Evolutionary conservation across 2,329 filamentous ascomycete species (phyloP).

Genomic region (Macrophomina pseudophaseolina): DNA sequence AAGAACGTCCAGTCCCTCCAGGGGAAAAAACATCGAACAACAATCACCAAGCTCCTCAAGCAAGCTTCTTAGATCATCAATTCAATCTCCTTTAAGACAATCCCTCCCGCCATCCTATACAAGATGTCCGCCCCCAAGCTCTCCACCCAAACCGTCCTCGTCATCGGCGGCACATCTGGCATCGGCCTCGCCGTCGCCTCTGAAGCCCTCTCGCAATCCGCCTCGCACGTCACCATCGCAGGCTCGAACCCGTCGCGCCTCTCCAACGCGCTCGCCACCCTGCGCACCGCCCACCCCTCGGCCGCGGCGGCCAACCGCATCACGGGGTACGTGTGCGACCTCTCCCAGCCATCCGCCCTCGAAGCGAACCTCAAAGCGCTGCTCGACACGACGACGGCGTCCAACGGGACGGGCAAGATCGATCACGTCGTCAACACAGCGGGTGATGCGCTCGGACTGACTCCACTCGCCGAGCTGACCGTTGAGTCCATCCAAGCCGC

Average conservation of each 20-base stretch:
- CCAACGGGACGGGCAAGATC: conserved; percentile 35
- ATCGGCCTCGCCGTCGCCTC: conserved; percentile 68
- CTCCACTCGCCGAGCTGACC: conserved; percentile 37
- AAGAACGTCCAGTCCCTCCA: too few species aligned
- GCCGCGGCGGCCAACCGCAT: conserved; percentile 30
- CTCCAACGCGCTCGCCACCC: conserved; percentile 50
- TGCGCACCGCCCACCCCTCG: conserved; percentile 52
- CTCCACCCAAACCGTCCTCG: conserved; percentile 54
- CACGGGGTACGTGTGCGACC: conserved; percentile 37
- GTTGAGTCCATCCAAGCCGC: conserved; percentile 31
- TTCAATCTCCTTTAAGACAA: not conserved
- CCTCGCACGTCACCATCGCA: conserved; percentile 60
- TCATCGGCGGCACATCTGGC: conserved; percentile 68
- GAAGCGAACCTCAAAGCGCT: conserved; percentile 37
- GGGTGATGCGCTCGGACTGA: conserved; percentile 33
- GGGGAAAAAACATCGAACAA: too few species aligned
- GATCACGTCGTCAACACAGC: conserved; percentile 42
- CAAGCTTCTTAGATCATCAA: not conserved
- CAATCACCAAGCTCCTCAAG: too few species aligned
- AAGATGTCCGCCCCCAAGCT: conserved; percentile 54
- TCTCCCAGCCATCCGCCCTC: conserved; percentile 35
- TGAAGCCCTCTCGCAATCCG: conserved; percentile 60
- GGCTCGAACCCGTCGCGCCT: conserved; percentile 61
- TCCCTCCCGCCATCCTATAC: not conserved
- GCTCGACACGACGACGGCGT: conserved; percentile 37